Conservation (phyloP, 305 asterid genomes). For the Plantago coronopus region DNA sequence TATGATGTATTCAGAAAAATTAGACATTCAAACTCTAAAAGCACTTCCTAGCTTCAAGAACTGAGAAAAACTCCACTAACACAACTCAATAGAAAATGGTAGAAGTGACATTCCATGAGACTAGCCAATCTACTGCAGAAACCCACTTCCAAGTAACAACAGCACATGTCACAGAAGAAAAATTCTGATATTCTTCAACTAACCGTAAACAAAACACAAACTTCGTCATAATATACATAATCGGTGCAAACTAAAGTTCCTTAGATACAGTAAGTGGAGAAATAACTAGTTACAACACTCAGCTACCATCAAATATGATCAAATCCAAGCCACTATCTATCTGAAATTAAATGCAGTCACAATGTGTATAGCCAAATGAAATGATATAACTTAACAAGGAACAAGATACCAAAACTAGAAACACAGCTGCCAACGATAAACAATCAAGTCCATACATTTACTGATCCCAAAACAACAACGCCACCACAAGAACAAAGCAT, state of each 20-base stretch:
- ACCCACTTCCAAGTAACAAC: conserved; percentile 1
- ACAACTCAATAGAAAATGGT: neutral
- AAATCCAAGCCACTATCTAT: neutral
- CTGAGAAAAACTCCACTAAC: conserved; percentile 1
- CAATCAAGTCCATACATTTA: neutral
- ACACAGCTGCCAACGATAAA: too few species aligned
- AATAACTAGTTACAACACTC: neutral
- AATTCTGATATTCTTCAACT: neutral
- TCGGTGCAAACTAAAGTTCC: too few species aligned
- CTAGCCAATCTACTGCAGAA: conserved; percentile 8
- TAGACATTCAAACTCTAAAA: neutral
- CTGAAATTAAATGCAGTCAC: too few species aligned
- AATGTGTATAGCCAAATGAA: neutral
- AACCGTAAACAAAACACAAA: neutral
- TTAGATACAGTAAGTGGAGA: neutral
- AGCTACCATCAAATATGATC: neutral
- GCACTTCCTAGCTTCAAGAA: conserved; percentile 9
- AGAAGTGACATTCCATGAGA: conserved; percentile 5
- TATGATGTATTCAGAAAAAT: neutral
- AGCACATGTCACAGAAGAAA: conserved; percentile 5
- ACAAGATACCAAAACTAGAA: neutral
- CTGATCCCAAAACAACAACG: neutral
- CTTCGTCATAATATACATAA: too few species aligned
- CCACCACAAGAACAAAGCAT: conserved; percentile 22
- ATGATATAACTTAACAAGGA: conserved; percentile 4